These are phyloP conservation scores for Adenanthera pavonina DNA, from an alignment of 306 rosid species.

Conservation along the genomic window DNA sequence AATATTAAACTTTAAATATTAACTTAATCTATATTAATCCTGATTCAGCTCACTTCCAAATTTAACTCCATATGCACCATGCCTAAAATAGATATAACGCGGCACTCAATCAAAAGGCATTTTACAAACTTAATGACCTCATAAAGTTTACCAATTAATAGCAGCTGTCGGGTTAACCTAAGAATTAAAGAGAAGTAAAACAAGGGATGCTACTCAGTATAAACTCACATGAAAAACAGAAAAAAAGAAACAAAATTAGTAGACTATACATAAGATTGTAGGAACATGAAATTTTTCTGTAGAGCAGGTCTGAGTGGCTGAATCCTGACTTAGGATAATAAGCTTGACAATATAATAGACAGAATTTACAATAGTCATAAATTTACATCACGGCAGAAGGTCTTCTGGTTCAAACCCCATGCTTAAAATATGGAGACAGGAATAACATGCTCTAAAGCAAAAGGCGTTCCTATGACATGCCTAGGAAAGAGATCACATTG, in stretches of 20 bases:
- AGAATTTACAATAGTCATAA: neutral
- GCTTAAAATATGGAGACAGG: neutral
- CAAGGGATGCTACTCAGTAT: neutral
- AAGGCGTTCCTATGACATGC: neutral
- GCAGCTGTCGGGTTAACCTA: neutral
- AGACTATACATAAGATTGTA: neutral
- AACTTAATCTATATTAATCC: neutral
- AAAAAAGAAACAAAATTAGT: neutral
- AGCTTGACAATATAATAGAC: neutral
- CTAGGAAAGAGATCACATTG: neutral
- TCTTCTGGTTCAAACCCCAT: neutral
- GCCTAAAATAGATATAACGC: neutral
- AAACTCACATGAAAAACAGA: neutral
- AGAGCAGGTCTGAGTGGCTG: neutral
- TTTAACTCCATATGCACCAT: conserved; percentile 1
- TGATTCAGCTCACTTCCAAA: neutral
- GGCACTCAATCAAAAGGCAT: neutral
- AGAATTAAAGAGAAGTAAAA: neutral
- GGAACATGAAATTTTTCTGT: neutral
- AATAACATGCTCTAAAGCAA: neutral
- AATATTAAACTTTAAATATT: neutral
- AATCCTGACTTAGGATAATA: conserved; percentile 3
- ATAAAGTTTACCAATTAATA: neutral
- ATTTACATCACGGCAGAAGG: neutral
- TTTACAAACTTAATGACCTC: conserved; percentile 1